phyloP scores from a whole-genome alignment of 139 green algal species.

The Haematococcus sp. region DNA sequence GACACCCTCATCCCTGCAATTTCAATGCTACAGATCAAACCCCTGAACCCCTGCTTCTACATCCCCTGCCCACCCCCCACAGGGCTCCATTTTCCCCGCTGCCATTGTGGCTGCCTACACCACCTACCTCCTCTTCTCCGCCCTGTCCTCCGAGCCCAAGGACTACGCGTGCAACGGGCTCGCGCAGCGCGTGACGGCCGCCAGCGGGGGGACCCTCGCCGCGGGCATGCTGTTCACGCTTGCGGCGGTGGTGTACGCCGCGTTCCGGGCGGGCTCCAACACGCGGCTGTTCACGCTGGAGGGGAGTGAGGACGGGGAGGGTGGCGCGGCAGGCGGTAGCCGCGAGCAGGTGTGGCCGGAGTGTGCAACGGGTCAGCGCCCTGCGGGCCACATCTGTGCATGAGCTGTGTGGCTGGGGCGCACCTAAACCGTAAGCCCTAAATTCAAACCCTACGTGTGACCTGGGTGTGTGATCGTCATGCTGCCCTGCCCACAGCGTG shows the following conservation, averaged over 20 bases:
- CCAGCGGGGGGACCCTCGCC: constrained; percentile 73
- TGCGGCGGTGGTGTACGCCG: constrained; percentile 88
- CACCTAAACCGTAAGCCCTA: background rate
- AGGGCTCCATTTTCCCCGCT: constrained; percentile 89
- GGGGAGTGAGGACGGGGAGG: constrained; percentile 26
- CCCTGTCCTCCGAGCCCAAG: constrained; percentile 80
- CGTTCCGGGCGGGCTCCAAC: constrained; percentile 88
- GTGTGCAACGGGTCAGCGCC: too few species aligned
- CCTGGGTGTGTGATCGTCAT: too few species aligned
- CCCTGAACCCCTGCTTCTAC: background rate
- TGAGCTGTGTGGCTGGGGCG: background rate
- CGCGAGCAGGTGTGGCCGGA: too few species aligned
- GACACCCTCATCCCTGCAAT: too few species aligned
- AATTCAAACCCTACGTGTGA: background rate
- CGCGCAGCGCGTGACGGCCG: constrained; percentile 64
- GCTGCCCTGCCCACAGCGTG: constrained; percentile 15
- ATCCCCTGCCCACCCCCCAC: too few species aligned
- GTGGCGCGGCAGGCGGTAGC: too few species aligned
- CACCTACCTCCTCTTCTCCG: constrained; percentile 87
- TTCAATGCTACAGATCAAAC: background rate
- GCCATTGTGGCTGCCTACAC: constrained; percentile 83
- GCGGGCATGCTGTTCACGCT: constrained; percentile 84
- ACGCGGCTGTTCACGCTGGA: constrained; percentile 65
- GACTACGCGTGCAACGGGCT: constrained; percentile 93
- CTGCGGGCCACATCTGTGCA: background rate